Percentiles rank a stretch among this genome's conserved stretches.
Evolutionary conservation across 179 eudicot species (phyloP).

Genomic region (Gypsophila paniculata): DNA sequence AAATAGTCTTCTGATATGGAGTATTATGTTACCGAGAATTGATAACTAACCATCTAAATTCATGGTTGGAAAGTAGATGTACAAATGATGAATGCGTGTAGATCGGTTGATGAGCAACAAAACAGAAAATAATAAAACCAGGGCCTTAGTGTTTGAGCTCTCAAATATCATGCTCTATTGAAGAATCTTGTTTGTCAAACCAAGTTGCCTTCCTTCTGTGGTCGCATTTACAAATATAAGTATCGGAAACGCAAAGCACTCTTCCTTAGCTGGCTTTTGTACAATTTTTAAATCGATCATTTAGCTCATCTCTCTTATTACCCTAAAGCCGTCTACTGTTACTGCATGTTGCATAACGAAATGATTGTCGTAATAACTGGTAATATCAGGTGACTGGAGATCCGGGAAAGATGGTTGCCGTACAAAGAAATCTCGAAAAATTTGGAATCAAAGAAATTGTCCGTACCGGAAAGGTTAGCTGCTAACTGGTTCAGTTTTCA

Average conservation of each 20-base stretch:
- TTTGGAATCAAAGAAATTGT: slow-evolving; percentile 87
- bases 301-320: background rate
- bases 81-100: too few species aligned
- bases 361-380: slow-evolving; percentile 11
- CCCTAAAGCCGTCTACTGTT: slow-evolving; percentile 4
- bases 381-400: slow-evolving; percentile 80
- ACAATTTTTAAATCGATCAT: background rate
- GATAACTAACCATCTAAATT: too few species aligned
- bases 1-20: too few species aligned
- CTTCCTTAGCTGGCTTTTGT: background rate
- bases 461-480: slow-evolving; percentile 82
- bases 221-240: slow-evolving; percentile 1
- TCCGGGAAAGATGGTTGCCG: slow-evolving; percentile 90
- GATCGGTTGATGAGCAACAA: too few species aligned
- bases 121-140: too few species aligned
- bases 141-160: too few species aligned
- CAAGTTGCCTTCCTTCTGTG: background rate
- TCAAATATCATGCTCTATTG: background rate
- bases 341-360: background rate
- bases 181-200: background rate
- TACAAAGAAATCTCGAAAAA: slow-evolving; percentile 63
- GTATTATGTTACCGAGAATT: too few species aligned
- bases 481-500: slow-evolving; percentile 14
- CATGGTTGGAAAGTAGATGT: too few species aligned
- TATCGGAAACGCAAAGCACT: background rate